A percentile compares a stretch with the other conserved stretches of the same genome.
Conservation (phyloP, 23 red algal species). For the Pyropia haitanensis region DNA sequence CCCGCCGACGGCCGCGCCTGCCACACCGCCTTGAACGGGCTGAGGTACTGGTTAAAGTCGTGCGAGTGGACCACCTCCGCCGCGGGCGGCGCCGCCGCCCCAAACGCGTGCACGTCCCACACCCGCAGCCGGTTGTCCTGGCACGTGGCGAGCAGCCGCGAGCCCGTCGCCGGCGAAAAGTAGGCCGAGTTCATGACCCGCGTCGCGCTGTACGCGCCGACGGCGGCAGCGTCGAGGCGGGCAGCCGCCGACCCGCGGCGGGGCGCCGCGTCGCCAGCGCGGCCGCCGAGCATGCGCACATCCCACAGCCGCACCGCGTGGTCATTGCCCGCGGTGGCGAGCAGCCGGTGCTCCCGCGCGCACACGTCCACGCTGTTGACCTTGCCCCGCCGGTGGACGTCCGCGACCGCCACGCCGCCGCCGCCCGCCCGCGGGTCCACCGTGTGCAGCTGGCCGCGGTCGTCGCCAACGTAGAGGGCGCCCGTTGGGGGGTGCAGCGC, state of each 20-base stretch:
- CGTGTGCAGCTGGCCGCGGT: slow-evolving; percentile 18
- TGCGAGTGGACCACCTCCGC: slow-evolving; percentile 63
- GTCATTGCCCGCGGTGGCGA: slow-evolving; percentile 67
- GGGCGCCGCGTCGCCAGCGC: too few relatives aligned
- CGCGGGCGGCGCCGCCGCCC: slow-evolving; percentile 2
- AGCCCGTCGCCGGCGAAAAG: slow-evolving; percentile 55
- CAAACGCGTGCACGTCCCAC: slow-evolving; percentile 22
- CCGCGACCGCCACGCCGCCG: background rate
- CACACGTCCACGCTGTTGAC: slow-evolving; percentile 51
- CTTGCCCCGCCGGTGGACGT: slow-evolving; percentile 31
- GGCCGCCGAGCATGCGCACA: slow-evolving; percentile 33
- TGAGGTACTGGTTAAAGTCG: slow-evolving; percentile 65
- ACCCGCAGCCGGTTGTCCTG: slow-evolving; percentile 60
- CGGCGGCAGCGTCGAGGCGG: background rate
- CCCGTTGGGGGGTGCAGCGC: slow-evolving; percentile 10
- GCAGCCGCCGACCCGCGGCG: slow-evolving; percentile 4
- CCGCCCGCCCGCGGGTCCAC: slow-evolving; percentile 20
- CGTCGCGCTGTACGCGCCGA: slow-evolving; percentile 22
- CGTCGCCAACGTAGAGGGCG: slow-evolving; percentile 27
- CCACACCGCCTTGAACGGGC: slow-evolving; percentile 62
- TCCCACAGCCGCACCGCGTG: slow-evolving; percentile 53
- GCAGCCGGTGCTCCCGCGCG: slow-evolving; percentile 12
- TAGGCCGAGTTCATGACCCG: slow-evolving; percentile 41
- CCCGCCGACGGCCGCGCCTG: slow-evolving; percentile 49
- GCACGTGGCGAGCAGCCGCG: slow-evolving; percentile 44